Evolutionary conservation across 1,284 basidiomycete species (phyloP), one percentile per base, ranked within the genome.

Genomic region (Omphalotus olearius): DNA sequence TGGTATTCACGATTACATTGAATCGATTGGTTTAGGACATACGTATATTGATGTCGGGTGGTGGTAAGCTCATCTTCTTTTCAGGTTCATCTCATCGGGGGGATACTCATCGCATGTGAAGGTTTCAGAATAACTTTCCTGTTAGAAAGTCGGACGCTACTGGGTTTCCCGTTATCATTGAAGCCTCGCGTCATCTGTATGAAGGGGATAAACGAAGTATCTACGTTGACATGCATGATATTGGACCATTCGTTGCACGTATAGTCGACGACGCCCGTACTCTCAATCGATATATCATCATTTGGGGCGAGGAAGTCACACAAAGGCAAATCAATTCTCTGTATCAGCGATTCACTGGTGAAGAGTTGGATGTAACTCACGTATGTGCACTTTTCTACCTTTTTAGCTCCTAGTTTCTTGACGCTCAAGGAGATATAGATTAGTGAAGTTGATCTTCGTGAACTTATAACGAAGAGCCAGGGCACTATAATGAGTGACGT

Each of bases 261-360:
- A 57, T 58, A 33, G 45, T 58, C 23, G 48, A 42, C 6, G 57
- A 58, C 43, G 48, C 51, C 6, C 47, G 57, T 5, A 58, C 57
- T 5, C 14, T 57, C 33, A 58, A 58, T 48, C 35, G 39, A 16
- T 44, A 52, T 36, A 50, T 57, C 13, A 7, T 18, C 4, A 30
- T 30, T 16, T 46, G 44, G 44, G 44, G 44, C 7, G 44, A 46
- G 16, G 44, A 46, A 16, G 26, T 46, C 16, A 46, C 44, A 11
- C 44, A 46, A 14, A 23, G n/a, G 33, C 5, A 46, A 33, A 33
- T 33, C 9, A 2, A 10, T 10, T 33, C 30, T 9, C 30, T 33
- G 2, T 33, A 33, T 13, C 30, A 33, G 3, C 30, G 13, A 33
- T 33, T 33, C 13, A 33, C 30, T 13, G 30, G 30, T 33, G 30